These are phyloP conservation scores for Verbena officinalis DNA, from an alignment of 257 asterid species.

Conservation along the genomic window DNA sequence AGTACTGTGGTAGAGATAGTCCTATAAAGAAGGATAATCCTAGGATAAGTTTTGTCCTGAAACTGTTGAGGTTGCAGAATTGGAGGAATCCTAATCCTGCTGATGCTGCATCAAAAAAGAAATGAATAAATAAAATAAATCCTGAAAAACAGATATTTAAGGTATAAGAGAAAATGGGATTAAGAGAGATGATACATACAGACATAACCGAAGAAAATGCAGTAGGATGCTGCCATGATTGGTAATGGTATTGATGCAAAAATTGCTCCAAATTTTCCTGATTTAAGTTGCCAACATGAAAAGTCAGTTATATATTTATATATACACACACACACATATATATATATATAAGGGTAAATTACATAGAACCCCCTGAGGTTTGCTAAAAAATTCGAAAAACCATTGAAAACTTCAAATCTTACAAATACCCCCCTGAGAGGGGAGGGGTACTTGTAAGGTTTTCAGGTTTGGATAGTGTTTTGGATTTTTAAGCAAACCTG, in stretches of 20 bases:
- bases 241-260: conserved; percentile 75
- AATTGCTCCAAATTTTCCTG: conserved; percentile 81
- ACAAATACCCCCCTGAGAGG: too few species aligned
- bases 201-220: conserved; percentile 72
- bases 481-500: too few species aligned
- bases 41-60: conserved; percentile 64
- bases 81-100: conserved; percentile 80
- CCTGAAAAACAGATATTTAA: too few species aligned
- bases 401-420: too few species aligned
- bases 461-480: too few species aligned
- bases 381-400: too few species aligned
- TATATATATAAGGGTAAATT: not conserved
- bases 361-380: too few species aligned
- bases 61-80: conserved; percentile 82
- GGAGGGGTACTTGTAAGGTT: too few species aligned
- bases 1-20: conserved; percentile 63
- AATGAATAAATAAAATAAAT: not conserved
- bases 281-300: not conserved
- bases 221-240: conserved; percentile 75
- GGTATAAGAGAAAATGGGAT: not conserved
- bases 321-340: too few species aligned
- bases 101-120: conserved; percentile 49
- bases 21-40: conserved; percentile 74
- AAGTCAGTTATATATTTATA: too few species aligned
- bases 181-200: conserved; percentile 40